A percentile compares a stretch with the other conserved stretches of the same genome.
Conservation (phyloP, 1,284 basidiomycete genomes). For the Spongispora temasekensis region DNA sequence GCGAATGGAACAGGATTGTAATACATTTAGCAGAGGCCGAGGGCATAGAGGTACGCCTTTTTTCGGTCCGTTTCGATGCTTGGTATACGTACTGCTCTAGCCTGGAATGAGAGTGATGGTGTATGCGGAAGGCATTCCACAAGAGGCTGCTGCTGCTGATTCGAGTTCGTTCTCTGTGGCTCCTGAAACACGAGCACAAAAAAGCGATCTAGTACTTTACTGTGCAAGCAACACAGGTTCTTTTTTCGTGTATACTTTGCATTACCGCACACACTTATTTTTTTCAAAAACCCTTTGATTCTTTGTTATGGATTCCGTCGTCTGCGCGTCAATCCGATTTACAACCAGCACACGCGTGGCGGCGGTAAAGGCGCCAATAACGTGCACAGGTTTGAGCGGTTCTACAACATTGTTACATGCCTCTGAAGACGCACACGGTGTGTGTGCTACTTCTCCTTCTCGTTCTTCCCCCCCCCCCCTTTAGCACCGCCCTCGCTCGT, state of each 20-base stretch:
- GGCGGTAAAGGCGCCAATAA: conserved; percentile 93
- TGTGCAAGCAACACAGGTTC: conserved; percentile 95
- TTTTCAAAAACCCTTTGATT: conserved; percentile 77
- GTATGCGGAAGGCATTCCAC: conserved; percentile 72
- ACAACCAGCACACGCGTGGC: conserved; percentile 89
- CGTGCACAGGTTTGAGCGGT: conserved; percentile 97
- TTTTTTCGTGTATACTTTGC: neutral
- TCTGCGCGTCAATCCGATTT: conserved; percentile 83
- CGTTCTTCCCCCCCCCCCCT: neutral
- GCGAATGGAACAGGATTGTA: conserved; percentile 77
- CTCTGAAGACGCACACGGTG: conserved; percentile 62
- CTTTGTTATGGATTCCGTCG: conserved; percentile 90
- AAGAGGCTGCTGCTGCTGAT: conserved; percentile 45
- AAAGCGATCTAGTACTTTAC: conserved; percentile 92
- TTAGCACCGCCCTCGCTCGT: conserved; percentile 70
- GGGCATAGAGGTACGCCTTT: conserved; percentile 59
- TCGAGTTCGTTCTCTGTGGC: conserved; percentile 70
- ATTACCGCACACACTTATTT: neutral
- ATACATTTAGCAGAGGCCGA: conserved; percentile 66
- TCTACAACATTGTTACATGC: conserved; percentile 77
- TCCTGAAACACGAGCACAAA: conserved; percentile 97
- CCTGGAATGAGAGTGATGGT: conserved; percentile 80
- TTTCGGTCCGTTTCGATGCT: neutral
- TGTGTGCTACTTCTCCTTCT: conserved; percentile 28
- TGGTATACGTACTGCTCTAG: conserved; percentile 40